A percentile compares a stretch with the other conserved stretches of the same genome.
Conservation (phyloP, 352 stramenopile genomes). For the Pythium brassicae region DNA sequence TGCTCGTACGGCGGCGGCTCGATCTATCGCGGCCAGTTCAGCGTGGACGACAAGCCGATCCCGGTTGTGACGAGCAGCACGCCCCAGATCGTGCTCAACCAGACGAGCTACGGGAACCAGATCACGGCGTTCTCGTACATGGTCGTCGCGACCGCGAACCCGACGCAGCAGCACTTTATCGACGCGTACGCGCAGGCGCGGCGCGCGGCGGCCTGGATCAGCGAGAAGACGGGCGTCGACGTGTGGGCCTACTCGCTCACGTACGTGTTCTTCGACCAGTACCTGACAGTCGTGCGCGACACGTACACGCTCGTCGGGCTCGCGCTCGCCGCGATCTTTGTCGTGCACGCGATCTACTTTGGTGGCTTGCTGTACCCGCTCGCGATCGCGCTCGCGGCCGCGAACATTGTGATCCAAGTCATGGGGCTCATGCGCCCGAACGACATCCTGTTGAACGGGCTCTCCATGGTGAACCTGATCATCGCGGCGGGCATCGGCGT, state of each 20-base stretch:
- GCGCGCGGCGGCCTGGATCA: slow-evolving; percentile 62
- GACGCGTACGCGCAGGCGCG: slow-evolving; percentile 51
- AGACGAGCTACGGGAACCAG: slow-evolving; percentile 34
- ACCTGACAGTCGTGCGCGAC: slow-evolving; percentile 50
- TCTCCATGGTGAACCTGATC: slow-evolving; percentile 84
- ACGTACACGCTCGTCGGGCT: slow-evolving; percentile 49
- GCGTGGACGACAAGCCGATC: slow-evolving; percentile 51
- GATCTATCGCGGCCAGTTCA: slow-evolving; percentile 67
- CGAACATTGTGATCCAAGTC: slow-evolving; percentile 51
- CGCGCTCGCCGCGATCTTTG: slow-evolving; percentile 41
- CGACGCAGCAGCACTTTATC: slow-evolving; percentile 35
- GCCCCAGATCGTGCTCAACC: slow-evolving; percentile 48
- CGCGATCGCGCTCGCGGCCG: slow-evolving; percentile 34
- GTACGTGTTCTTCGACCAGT: slow-evolving; percentile 72
- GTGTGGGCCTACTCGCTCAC: slow-evolving; percentile 65
- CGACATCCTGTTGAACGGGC: slow-evolving; percentile 72
- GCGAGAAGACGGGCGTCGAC: slow-evolving; percentile 51
- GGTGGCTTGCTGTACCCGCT: slow-evolving; percentile 43
- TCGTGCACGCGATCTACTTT: slow-evolving; percentile 45
- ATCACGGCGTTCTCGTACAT: slow-evolving; percentile 75
- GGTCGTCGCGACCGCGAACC: slow-evolving; percentile 40
- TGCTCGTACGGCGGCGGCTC: slow-evolving; percentile 60
- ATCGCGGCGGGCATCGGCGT: slow-evolving; percentile 78
- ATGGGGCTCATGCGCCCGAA: slow-evolving; percentile 54
- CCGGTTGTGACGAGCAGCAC: slow-evolving; percentile 25